Base-by-base conservation (phyloP, 2,329 filamentous ascomycete species). In the Xylariomycetidae sp. region DNA sequence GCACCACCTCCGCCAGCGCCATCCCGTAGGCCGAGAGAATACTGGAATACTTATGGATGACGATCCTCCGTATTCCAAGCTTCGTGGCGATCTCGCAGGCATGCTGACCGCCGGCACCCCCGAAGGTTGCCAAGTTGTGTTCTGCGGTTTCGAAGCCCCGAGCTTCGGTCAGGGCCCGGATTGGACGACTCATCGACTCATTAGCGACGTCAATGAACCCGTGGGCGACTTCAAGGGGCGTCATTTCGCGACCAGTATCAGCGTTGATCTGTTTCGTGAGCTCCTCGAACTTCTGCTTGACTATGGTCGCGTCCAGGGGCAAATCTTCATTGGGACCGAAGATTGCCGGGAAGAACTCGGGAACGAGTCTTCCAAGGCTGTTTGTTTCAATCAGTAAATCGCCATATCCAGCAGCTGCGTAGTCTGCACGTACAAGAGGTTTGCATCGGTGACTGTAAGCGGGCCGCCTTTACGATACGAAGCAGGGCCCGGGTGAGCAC, bases 131-230 rank as follows among this genome's bases (percentile, higher is more conserved):
- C 6, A 61, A 49, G 20, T 57, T 48, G 23, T 61, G 57, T 12
- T 51, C 50, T 14, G 50, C 48, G 0, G 57, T 53, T 6, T 54
- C 34, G n/a, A 37, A 37, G 12, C 34, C 34, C 17, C 34, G 23
- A 14, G 34, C 34, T 25, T 37, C 34, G 5, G 34, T 37, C 29
- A 37, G 25, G 5, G 34, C 34, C 18, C 85, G 72, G 40, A 89
- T 88, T 0, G 85, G 85, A 20, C 84, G 67, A 4, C 78, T 80
- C 82, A 88, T 87, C 0, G 81, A 79, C 58, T 85, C 82, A 43
- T 87, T 87, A 3, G 83, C 82, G 26, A 88, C 80, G 38, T 83
- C 78, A 50, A 88, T 72, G 48, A 87, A 87, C 0, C 84, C 85
- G 41, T 80, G 78, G 0, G 84, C 83, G 25, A 66, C 56, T n/a